Evolutionary conservation across 441 rosid genomes (phyloP).

Genomic region (Biscutella laevigata): DNA sequence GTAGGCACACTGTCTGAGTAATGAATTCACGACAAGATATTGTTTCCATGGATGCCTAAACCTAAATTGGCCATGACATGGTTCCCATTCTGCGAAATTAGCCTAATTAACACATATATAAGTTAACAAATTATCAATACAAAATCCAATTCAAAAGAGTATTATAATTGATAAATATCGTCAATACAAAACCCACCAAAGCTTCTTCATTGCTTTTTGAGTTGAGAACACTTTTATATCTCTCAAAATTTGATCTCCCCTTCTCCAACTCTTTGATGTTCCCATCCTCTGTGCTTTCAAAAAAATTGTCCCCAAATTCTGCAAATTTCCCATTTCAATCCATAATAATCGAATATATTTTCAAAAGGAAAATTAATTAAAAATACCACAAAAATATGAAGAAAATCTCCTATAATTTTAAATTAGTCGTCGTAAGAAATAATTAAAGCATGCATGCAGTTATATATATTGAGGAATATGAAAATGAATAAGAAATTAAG

Average conservation of each 20-base stretch:
- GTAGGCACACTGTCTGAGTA: slow-evolving; percentile 28
- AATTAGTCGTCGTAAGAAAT: no score
- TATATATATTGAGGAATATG: no score
- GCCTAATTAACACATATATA: slow-evolving; percentile 30
- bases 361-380: no score
- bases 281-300: slow-evolving; percentile 25
- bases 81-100: slow-evolving; percentile 72
- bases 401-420: no score
- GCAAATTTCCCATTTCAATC: slow-evolving; percentile 6
- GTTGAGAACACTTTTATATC: slow-evolving; percentile 42
- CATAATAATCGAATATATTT: neutral
- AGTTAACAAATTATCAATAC: neutral
- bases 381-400: neutral
- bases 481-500: neutral
- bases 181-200: no score
- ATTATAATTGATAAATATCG: neutral
- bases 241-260: slow-evolving; percentile 25
- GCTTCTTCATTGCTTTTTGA: slow-evolving; percentile 56
- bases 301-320: slow-evolving; percentile 64
- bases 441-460: no score
- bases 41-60: slow-evolving; percentile 76
- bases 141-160: neutral
- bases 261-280: slow-evolving; percentile 25
- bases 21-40: slow-evolving; percentile 39
- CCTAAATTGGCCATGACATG: slow-evolving; percentile 50